Conservation (phyloP, 2,329 filamentous ascomycete genomes). For the Sarocladium brachiariae region DNA sequence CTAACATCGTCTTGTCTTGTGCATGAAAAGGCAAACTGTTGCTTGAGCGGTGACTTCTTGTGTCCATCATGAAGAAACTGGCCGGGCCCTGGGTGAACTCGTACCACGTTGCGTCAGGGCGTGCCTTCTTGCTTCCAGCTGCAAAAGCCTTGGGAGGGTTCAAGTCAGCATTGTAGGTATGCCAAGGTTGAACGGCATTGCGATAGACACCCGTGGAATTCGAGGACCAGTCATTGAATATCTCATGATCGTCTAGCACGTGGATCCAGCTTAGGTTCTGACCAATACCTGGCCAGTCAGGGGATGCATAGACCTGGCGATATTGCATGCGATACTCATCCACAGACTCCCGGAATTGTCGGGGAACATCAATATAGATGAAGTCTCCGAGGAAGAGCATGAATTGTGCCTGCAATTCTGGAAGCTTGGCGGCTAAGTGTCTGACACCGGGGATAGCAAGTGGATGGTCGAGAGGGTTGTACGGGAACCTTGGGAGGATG, state of each 20-base stretch:
- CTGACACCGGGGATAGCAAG: conserved; percentile 75
- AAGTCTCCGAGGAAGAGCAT: conserved; percentile 83
- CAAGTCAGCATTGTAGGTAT: conserved; percentile 74
- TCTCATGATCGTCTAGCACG: conserved; percentile 94
- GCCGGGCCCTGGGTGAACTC: conserved; percentile 85
- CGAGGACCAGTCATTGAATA: conserved; percentile 84
- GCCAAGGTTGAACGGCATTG: conserved; percentile 76
- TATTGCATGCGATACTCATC: conserved; percentile 88
- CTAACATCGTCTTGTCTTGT: conserved; percentile 79
- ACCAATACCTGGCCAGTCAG: conserved; percentile 74
- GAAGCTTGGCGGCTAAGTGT: conserved; percentile 66
- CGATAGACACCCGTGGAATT: conserved; percentile 76
- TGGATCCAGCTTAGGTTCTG: conserved; percentile 94
- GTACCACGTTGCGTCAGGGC: conserved; percentile 69
- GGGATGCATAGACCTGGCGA: conserved; percentile 89
- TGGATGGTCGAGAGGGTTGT: conserved; percentile 75
- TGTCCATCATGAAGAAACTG: conserved; percentile 92
- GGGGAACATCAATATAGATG: conserved; percentile 85
- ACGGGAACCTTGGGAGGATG: conserved; percentile 86
- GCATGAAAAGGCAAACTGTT: conserved; percentile 53
- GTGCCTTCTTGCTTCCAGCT: conserved; percentile 29
- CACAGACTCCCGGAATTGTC: conserved; percentile 62
- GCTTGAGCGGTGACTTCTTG: conserved; percentile 74
- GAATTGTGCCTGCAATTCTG: conserved; percentile 65
- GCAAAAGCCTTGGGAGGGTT: conserved; percentile 69